These are phyloP conservation scores for Mallotus nudiflorus DNA, from an alignment of 345 rosid species.

Conservation along the genomic window DNA sequence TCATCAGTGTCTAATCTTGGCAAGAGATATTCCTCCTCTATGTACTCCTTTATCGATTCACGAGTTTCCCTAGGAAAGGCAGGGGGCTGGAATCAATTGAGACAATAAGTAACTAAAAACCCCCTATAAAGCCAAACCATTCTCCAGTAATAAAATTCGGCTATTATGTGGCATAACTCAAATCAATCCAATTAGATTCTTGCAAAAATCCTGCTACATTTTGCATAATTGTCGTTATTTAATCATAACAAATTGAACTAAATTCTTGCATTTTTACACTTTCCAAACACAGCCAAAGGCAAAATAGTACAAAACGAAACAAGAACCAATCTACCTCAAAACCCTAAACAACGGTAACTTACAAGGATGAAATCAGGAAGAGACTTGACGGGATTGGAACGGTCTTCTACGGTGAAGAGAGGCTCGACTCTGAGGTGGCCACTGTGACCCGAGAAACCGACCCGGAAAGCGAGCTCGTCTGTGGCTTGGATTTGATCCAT, in stretches of 20 bases:
- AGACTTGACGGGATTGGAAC: slow-evolving; percentile 56
- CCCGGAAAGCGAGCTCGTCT: slow-evolving; percentile 72
- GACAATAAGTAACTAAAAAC: not conserved
- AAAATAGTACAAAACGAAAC: not conserved
- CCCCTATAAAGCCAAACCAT: too few species aligned
- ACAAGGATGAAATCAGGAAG: slow-evolving; percentile 85
- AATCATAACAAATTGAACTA: not conserved
- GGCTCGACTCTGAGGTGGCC: slow-evolving; percentile 96
- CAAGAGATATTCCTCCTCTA: slow-evolving; percentile 80
- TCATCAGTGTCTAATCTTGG: slow-evolving; percentile 70
- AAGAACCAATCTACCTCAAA: not conserved
- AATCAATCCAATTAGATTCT: too few species aligned
- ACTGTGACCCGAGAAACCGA: slow-evolving; percentile 84
- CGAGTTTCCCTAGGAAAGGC: slow-evolving; percentile 82
- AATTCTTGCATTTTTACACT: not conserved
- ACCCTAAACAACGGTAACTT: slow-evolving; percentile 24
- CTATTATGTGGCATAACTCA: too few species aligned
- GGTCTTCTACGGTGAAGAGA: slow-evolving; percentile 69
- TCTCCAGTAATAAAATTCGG: too few species aligned
- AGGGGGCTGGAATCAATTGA: slow-evolving; percentile 70
- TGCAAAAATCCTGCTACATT: too few species aligned
- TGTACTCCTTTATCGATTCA: slow-evolving; percentile 73
- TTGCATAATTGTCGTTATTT: too few species aligned
- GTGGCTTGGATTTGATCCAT: slow-evolving; percentile 74
- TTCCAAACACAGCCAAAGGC: not conserved